Evolutionary conservation across 2,329 filamentous ascomycete genomes (phyloP).

Genomic region (Macroventuria anomochaeta): DNA sequence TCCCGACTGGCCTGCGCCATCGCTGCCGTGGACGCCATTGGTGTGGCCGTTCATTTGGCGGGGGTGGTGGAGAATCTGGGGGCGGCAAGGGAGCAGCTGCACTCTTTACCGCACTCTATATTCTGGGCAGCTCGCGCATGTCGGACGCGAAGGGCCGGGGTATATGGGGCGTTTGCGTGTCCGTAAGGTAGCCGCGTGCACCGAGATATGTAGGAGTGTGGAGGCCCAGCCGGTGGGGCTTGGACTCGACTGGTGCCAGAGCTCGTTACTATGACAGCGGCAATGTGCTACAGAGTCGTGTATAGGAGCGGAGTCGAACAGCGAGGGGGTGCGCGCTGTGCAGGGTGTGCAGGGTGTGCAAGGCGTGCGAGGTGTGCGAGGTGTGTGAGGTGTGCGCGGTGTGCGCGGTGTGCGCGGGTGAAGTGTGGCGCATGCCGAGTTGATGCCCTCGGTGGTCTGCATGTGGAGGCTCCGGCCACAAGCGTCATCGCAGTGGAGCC

Average conservation of each 20-base stretch:
- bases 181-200: constrained; percentile 6
- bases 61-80: constrained; percentile 25
- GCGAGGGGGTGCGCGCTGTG: neutral
- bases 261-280: neutral
- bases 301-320: neutral
- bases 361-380: neutral
- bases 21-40: constrained; percentile 33
- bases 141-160: constrained; percentile 16
- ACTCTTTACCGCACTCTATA: constrained; percentile 47
- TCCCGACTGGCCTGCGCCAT: constrained; percentile 30
- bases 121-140: constrained; percentile 32
- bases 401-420: neutral
- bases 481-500: constrained; percentile 1
- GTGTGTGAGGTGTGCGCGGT: too few relatives aligned
- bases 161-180: constrained; percentile 18
- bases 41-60: constrained; percentile 43
- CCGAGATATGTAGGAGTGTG: constrained; percentile 5
- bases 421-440: constrained; percentile 9
- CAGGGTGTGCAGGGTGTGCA: neutral
- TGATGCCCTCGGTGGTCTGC: constrained; percentile 9
- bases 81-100: constrained; percentile 48
- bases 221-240: constrained; percentile 9
- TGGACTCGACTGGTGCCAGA: neutral
- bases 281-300: neutral
- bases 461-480: constrained; percentile 1